Base-by-base conservation (phyloP, 164 flowering plant species). In the Warburgia ugandensis region DNA sequence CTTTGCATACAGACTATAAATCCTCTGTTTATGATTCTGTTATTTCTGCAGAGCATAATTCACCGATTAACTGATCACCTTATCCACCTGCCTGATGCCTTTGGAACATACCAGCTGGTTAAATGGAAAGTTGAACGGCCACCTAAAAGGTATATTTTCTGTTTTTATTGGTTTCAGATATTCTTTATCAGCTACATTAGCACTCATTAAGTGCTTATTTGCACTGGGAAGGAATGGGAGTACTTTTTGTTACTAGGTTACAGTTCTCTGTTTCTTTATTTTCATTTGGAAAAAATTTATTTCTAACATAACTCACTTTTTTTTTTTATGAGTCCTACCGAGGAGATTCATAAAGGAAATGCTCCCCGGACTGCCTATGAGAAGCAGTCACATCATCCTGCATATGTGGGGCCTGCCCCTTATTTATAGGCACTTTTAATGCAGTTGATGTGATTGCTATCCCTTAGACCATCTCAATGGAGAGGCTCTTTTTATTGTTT, bases 61-160 rank as follows among this genome's bases (percentile, higher is more conserved):
- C 30, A 65, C 20, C 68, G 63, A 56, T 51, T 86, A 54, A 64
- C 65, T 38, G 80, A 79, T 59, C 83, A 82, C 60, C 75, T 40
- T 14, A 20, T 82, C 48, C 75, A 52, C 40, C 81, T 90, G 65
- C 94, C 94, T 57, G 70, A 58, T 33, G 59, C 50, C 29, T 84
- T 77, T 64, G 88, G 84, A 61, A 77, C 56, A 40, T 90, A 82
- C 48, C 51, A 75, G 60, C 65, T 86, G 62, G 60, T 69, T 6
- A 40, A 69, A 30, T 86, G 91, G 94, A 70, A 69, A 48, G 59
- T 75, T 49, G 73, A 76, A 55, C 89, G 81, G 11, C 71, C 65
- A 19, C 23, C 28, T 33, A 60, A 63, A 45, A 57, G 78, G 95
- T 86, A 22, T 10, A 16, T 30, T 52, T 27, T 38, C 19, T 27